These are phyloP conservation scores for Phytophthora ohioensis DNA, from an alignment of 352 stramenopile species.

Conservation along the genomic window DNA sequence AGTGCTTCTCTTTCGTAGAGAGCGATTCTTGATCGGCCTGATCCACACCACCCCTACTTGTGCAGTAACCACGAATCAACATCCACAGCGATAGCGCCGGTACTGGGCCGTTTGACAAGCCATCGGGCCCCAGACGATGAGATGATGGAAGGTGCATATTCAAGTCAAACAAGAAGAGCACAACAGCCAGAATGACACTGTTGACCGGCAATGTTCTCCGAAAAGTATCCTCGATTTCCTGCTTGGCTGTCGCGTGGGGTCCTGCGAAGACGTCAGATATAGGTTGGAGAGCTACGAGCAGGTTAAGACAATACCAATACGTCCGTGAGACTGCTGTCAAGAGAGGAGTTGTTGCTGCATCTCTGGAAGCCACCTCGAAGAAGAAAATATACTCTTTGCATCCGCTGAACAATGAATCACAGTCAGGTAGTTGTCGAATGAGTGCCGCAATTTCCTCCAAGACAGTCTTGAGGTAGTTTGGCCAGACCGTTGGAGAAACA, in stretches of 20 bases:
- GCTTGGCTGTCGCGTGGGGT: slow-evolving; percentile 6
- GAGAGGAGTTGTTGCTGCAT: slow-evolving; percentile 61
- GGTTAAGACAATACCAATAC: slow-evolving; percentile 69
- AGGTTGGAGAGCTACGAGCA: slow-evolving; percentile 48
- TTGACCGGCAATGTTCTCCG: slow-evolving; percentile 38
- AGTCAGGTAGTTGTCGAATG: slow-evolving; percentile 70
- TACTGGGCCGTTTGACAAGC: neutral
- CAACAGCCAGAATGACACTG: slow-evolving; percentile 53
- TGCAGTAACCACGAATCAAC: slow-evolving; percentile 54
- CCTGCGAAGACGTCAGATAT: slow-evolving; percentile 1
- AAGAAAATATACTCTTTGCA: slow-evolving; percentile 74
- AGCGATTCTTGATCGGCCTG: slow-evolving; percentile 32
- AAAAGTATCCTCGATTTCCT: slow-evolving; percentile 23
- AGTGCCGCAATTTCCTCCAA: slow-evolving; percentile 45
- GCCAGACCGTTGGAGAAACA: slow-evolving; percentile 13
- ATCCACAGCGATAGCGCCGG: slow-evolving; percentile 76
- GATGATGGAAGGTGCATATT: slow-evolving; percentile 75
- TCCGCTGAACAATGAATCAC: slow-evolving; percentile 55
- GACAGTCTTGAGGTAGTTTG: slow-evolving; percentile 22
- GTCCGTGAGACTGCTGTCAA: slow-evolving; percentile 60
- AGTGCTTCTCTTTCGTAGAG: slow-evolving; percentile 43
- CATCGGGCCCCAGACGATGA: slow-evolving; percentile 41
- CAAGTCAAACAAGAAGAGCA: slow-evolving; percentile 82
- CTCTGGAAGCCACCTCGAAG: slow-evolving; percentile 66
- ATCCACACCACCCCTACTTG: slow-evolving; percentile 18